A percentile compares a stretch with the other conserved stretches of the same genome.
Evolutionary conservation across 371 early-diverging fungal species (phyloP).

Genomic region (Thermomucor indicae-seudaticae): DNA sequence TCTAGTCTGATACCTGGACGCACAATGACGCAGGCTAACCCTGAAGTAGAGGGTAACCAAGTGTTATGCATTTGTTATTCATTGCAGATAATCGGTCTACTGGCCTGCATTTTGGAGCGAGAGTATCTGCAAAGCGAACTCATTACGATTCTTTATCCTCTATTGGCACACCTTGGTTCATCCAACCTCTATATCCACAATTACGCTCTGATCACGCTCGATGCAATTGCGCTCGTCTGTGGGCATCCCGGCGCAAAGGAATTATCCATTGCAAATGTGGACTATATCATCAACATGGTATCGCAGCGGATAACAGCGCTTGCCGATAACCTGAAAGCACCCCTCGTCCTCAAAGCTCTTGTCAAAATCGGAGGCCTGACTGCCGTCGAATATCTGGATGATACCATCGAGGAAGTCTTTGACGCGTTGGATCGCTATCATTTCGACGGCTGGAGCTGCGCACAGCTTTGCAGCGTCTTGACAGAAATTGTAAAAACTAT

Average conservation of each 20-base stretch:
- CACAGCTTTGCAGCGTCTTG: constrained; percentile 38
- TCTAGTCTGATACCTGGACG: constrained; percentile 4
- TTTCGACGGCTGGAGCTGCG: constrained; percentile 28
- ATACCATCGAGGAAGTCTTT: constrained; percentile 57
- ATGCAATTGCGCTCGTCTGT: constrained; percentile 28
- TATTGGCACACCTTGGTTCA: constrained; percentile 53
- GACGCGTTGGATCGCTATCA: constrained; percentile 52
- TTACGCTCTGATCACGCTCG: constrained; percentile 37
- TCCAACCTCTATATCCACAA: constrained; percentile 29
- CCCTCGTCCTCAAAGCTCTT: constrained; percentile 54
- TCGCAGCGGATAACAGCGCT: constrained; percentile 45
- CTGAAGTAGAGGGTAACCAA: constrained; percentile 7
- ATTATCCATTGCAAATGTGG: constrained; percentile 53
- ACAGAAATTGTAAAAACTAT: constrained; percentile 32
- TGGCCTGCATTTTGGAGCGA: constrained; percentile 15
- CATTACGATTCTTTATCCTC: constrained; percentile 52
- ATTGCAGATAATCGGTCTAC: constrained; percentile 25
- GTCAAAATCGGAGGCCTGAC: constrained; percentile 43
- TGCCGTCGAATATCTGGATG: constrained; percentile 49
- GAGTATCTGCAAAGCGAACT: constrained; percentile 31
- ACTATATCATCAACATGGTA: constrained; percentile 60
- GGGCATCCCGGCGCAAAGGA: constrained; percentile 21
- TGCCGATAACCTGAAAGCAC: constrained; percentile 37
- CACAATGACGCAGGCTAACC: neutral
- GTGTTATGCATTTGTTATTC: constrained; percentile 27